Evolutionary conservation across 192 early-diverging fungal genomes (phyloP), one percentile per base, ranked within the genome.

Genomic region (Coemansia umbellata): DNA sequence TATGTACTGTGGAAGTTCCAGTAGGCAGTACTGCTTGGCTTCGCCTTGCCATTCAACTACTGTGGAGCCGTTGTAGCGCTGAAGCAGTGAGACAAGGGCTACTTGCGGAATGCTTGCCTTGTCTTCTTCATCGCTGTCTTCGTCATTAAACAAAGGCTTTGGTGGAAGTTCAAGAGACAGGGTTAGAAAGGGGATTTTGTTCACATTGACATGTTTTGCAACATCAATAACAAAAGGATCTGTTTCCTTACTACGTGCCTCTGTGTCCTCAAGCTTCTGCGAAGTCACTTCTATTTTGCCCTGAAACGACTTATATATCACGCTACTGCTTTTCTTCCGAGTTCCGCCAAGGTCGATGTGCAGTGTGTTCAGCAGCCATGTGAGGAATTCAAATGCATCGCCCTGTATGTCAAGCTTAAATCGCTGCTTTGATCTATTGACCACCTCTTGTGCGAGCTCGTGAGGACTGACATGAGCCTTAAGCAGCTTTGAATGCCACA

Each of bases 401-500:
- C 82, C 79, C 56, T 92, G 89, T 36, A 81, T 75, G 3, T 86
- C 87, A 17, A 95, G 64, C 30, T 82, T 81, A 65, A 95, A 98
- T 37, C 80, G 66, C 37, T 87, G 83, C 14, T 84, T 79, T 63
- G 90, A 92, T 1, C 89, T 84, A 53, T 83, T 90, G 3, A 84
- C 82, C 13, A 95, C 84, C 79, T 96, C 95, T 81, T 98, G 95
- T 3, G 95, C 65, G 1, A 97, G 65, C 58, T 98, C 96, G 64
- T 98, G 96, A 5, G 94, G 96, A 63, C 88, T 90, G 31, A 95
- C 88, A 78, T 98, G 96, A 0, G 88, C 88, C 48, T 95, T 95
- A 60, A 95, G 95, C 10, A 90, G 91, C 23, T 81, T 73, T 40
- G 89, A 81, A 63, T 92, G 94, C 93, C 93, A 97, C 52, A 98